phyloP scores from a whole-genome alignment of 495 filamentous ascomycete species.

The Aspergillus mulundensis region DNA sequence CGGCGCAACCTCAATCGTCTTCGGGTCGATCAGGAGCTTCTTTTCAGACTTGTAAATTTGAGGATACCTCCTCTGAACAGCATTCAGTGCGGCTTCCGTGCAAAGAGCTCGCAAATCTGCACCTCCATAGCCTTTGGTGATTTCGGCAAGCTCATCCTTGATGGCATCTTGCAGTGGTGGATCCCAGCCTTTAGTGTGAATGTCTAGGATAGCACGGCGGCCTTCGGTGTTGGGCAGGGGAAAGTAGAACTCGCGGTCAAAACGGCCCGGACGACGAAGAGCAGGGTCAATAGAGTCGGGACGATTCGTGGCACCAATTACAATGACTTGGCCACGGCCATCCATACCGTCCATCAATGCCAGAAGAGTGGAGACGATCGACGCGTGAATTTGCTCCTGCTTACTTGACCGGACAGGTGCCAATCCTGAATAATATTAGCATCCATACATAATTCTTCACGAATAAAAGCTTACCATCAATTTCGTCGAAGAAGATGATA shows the following conservation, averaged over 20 bases:
- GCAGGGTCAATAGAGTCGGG: constrained; percentile 98
- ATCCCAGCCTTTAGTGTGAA: constrained; percentile 93
- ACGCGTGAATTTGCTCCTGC: constrained; percentile 97
- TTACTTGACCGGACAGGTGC: constrained; percentile 95
- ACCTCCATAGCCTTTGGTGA: constrained; percentile 95
- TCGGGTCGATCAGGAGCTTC: constrained; percentile 84
- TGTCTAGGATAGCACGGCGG: constrained; percentile 82
- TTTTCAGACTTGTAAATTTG: constrained; percentile 91
- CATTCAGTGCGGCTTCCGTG: constrained; percentile 97
- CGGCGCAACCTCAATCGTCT: constrained; percentile 74
- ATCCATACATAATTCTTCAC: not conserved
- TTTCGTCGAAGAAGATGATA: constrained; percentile 99
- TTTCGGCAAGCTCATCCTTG: constrained; percentile 76
- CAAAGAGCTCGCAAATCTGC: constrained; percentile 91
- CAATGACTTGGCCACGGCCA: constrained; percentile 93
- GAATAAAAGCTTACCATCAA: constrained; percentile 63
- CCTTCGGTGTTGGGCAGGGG: constrained; percentile 78
- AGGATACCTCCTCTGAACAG: constrained; percentile 90
- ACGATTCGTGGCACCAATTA: constrained; percentile 95
- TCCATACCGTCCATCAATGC: constrained; percentile 99
- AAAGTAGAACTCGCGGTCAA: constrained; percentile 98
- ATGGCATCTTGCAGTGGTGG: constrained; percentile 67
- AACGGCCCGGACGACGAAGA: constrained; percentile 92
- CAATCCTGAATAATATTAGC: constrained; percentile 42
- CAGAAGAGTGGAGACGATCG: constrained; percentile 91